A percentile compares a stretch with the other conserved stretches of the same genome.
phyloP scores from a whole-genome alignment of 164 flowering plant species.

The Magnolia changhungtana region DNA sequence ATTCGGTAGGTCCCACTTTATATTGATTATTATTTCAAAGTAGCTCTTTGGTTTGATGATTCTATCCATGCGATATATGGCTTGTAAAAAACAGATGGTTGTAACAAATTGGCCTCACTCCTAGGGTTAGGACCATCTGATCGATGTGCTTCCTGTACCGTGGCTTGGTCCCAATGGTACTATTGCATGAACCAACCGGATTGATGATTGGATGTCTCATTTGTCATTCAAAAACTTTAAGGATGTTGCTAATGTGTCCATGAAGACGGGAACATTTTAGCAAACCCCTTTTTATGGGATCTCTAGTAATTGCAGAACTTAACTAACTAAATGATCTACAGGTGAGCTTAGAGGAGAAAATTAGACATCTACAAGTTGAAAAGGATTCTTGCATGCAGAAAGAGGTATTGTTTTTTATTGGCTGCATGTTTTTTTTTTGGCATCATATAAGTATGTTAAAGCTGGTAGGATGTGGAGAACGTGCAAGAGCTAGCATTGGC shows the following conservation, averaged over 20 bases:
- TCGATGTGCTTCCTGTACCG: too few species aligned
- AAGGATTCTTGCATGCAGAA: conserved; percentile 27
- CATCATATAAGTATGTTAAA: background rate
- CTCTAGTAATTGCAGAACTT: background rate
- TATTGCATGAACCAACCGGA: too few species aligned
- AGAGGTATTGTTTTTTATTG: conserved; percentile 24
- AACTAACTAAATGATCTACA: background rate
- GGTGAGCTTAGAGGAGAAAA: conserved; percentile 5
- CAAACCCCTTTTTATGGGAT: background rate
- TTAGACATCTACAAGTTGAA: conserved; percentile 21
- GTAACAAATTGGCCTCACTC: too few species aligned
- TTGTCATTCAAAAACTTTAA: background rate
- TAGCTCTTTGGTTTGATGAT: too few species aligned
- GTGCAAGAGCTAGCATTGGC: background rate
- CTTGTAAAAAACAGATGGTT: too few species aligned
- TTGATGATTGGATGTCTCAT: too few species aligned
- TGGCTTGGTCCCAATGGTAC: too few species aligned
- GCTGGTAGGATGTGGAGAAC: background rate
- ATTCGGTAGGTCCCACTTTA: too few species aligned
- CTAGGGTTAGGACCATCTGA: too few species aligned
- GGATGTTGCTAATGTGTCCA: background rate
- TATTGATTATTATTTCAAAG: too few species aligned
- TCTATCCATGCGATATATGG: too few species aligned
- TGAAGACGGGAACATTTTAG: background rate
- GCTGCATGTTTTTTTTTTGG: background rate